Evolutionary conservation across 208 protist genomes (phyloP).

Genomic region (Leishmania martiniquensis): DNA sequence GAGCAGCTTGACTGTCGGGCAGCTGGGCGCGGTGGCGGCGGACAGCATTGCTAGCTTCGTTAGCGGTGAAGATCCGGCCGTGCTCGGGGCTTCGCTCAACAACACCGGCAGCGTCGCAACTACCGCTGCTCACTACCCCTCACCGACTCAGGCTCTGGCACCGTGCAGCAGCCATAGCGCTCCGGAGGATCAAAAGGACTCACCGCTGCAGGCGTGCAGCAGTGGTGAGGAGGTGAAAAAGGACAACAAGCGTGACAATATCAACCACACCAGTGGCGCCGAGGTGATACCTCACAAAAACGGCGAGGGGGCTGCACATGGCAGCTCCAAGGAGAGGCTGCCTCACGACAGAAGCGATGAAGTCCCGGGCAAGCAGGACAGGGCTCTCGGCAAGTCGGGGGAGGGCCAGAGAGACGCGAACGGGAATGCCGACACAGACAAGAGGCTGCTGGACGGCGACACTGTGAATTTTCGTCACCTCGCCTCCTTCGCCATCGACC

Average conservation of each 20-base stretch:
- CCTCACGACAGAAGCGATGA: constrained; percentile 6
- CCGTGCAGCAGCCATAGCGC: not conserved
- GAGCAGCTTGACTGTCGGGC: not conserved
- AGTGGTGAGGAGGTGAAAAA: constrained; percentile 5
- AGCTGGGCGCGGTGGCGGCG: not conserved
- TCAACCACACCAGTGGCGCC: constrained; percentile 23
- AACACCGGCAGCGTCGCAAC: not conserved
- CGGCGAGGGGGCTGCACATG: constrained; percentile 7
- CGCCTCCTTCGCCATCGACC: not conserved
- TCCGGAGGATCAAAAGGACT: constrained; percentile 9
- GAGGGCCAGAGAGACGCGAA: not conserved
- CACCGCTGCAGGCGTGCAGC: not conserved
- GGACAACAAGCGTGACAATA: constrained; percentile 18
- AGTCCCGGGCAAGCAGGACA: not conserved
- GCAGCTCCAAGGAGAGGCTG: constrained; percentile 15
- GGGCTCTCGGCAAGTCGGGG: not conserved
- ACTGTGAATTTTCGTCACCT: not conserved
- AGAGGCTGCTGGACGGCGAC: not conserved
- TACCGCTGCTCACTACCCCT: not conserved
- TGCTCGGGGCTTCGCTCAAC: not conserved
- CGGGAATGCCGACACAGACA: not conserved
- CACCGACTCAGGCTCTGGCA: not conserved
- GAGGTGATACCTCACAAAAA: constrained; percentile 21
- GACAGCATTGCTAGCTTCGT: not conserved
- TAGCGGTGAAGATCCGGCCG: not conserved